Percentiles rank a stretch among this genome's conserved stretches.
These are phyloP conservation scores for Pezicula carpinea DNA, from an alignment of 2,329 filamentous ascomycete species.

Conservation along the genomic window DNA sequence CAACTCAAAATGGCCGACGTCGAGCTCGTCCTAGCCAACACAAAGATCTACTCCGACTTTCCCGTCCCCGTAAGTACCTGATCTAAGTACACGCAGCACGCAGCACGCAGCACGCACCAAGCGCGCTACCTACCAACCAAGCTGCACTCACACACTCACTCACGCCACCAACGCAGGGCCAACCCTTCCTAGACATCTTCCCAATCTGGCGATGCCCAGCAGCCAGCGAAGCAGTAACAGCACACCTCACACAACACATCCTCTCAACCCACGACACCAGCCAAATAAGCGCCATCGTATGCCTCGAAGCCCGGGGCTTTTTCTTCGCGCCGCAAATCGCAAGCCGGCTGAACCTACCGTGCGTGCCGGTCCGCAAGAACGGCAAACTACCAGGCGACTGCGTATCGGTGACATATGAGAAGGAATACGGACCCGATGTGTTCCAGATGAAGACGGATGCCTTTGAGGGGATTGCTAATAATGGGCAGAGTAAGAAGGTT, in stretches of 20 bases:
- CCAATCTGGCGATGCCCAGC: conserved; percentile 16
- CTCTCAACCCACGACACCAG: conserved; percentile 9
- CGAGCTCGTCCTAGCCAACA: conserved; percentile 12
- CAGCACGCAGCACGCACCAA: no score
- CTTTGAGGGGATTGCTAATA: conserved; percentile 48
- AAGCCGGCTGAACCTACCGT: conserved; percentile 71
- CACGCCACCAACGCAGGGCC: conserved; percentile 5
- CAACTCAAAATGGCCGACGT: conserved; percentile 11
- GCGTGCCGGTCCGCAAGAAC: conserved; percentile 87
- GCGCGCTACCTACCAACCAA: not conserved
- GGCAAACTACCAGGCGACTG: conserved; percentile 90
- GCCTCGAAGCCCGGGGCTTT: conserved; percentile 88
- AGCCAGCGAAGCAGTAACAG: conserved; percentile 14
- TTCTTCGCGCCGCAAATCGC: conserved; percentile 87
- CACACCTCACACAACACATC: conserved; percentile 13
- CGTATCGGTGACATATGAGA: conserved; percentile 77
- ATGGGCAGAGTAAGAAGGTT: conserved; percentile 83
- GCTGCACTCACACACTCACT: not conserved
- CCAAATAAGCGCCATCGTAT: conserved; percentile 53
- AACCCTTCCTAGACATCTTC: conserved; percentile 19
- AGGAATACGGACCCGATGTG: conserved; percentile 90
- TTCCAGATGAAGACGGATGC: conserved; percentile 92
- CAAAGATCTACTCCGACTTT: conserved; percentile 17
- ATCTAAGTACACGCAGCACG: no score
- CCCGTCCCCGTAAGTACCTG: conserved; percentile 13